Percentiles rank a stretch among this genome's conserved stretches.
phyloP scores from a whole-genome alignment of 805 yeast genomes.

The Debaryomyces prosopidis region DNA sequence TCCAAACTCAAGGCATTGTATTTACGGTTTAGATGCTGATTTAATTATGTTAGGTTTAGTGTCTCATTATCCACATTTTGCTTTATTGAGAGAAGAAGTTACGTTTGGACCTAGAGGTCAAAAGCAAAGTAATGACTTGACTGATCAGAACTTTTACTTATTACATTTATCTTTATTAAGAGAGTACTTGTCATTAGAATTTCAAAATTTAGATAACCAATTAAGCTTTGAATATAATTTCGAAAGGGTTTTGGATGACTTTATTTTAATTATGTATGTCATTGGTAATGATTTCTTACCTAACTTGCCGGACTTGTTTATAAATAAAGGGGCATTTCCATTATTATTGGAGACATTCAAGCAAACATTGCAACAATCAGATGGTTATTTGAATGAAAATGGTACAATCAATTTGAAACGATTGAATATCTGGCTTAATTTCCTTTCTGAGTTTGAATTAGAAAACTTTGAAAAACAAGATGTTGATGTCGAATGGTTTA shows the following conservation, averaged over 20 bases:
- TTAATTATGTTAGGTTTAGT: slow-evolving; percentile 89
- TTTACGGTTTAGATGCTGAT: slow-evolving; percentile 96
- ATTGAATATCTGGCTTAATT: slow-evolving; percentile 72
- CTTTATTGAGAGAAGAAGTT: slow-evolving; percentile 93
- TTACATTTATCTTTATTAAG: slow-evolving; percentile 85
- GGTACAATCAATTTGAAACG: slow-evolving; percentile 80
- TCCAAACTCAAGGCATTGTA: slow-evolving; percentile 86
- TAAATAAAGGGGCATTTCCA: slow-evolving; percentile 97
- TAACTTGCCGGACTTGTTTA: slow-evolving; percentile 87
- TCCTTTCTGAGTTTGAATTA: slow-evolving; percentile 75
- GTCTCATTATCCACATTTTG: slow-evolving; percentile 94
- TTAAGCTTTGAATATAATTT: slow-evolving; percentile 73
- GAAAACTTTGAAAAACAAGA: slow-evolving; percentile 83
- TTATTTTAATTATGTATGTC: slow-evolving; percentile 86
- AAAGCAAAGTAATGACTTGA: slow-evolving; percentile 47
- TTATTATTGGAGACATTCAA: slow-evolving; percentile 85
- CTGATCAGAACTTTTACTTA: slow-evolving; percentile 77
- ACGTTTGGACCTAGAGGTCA: slow-evolving; percentile 65
- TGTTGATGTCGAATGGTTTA: slow-evolving; percentile 89
- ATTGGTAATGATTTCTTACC: slow-evolving; percentile 98
- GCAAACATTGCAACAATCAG: slow-evolving; percentile 66
- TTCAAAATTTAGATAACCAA: slow-evolving; percentile 64
- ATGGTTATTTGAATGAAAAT: slow-evolving; percentile 80
- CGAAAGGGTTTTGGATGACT: slow-evolving; percentile 89
- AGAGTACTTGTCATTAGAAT: slow-evolving; percentile 88